Conservation (phyloP, 2,329 filamentous ascomycete genomes). For the Pseudocercospora cruenta region DNA sequence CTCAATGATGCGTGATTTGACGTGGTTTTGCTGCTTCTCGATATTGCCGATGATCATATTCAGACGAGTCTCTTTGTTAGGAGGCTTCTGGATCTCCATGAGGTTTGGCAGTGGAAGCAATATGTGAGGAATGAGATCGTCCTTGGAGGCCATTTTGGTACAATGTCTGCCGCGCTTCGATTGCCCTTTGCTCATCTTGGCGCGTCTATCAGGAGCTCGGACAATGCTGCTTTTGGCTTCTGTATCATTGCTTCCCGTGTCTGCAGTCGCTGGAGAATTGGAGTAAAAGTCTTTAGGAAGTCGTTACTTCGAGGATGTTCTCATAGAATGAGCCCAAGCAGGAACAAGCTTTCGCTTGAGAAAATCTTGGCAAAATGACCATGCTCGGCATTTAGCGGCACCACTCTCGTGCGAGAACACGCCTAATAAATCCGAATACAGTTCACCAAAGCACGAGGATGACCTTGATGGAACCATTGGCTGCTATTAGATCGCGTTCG, state of each 20-base stretch:
- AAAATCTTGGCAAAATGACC: background rate
- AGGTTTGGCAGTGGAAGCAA: constrained; percentile 25
- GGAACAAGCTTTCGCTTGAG: background rate
- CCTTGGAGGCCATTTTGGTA: constrained; percentile 2
- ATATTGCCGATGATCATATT: constrained; percentile 32
- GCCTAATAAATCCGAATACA: background rate
- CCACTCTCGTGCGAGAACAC: background rate
- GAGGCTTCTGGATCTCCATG: constrained; percentile 18
- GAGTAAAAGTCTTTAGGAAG: background rate
- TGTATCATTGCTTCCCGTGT: background rate
- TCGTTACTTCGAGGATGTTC: background rate
- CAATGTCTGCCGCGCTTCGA: background rate
- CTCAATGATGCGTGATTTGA: constrained; percentile 23
- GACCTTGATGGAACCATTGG: constrained; percentile 13
- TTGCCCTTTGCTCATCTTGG: background rate
- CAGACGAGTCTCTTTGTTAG: constrained; percentile 24
- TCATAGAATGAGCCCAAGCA: background rate
- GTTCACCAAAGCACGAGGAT: background rate
- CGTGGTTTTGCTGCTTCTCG: constrained; percentile 26
- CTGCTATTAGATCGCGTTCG: background rate
- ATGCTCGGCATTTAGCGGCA: background rate
- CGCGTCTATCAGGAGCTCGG: background rate
- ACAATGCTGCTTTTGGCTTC: background rate
- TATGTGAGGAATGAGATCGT: constrained; percentile 24
- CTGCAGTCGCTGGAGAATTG: too few species aligned